A percentile compares a stretch with the other conserved stretches of the same genome.
Conservation (phyloP, 208 protist species). For the Acanthamoeba castellanii region DNA sequence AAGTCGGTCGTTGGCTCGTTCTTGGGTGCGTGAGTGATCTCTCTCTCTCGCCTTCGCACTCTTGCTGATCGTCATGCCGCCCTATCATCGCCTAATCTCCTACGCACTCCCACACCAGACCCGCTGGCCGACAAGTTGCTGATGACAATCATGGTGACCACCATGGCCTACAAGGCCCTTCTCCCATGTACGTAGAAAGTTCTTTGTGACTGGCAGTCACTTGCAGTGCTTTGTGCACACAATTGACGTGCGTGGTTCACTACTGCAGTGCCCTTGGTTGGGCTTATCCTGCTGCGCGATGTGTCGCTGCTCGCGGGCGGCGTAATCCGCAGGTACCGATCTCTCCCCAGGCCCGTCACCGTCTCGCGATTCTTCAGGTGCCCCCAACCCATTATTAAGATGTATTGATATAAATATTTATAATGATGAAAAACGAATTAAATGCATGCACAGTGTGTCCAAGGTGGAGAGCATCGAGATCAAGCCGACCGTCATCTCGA, state of each 20-base stretch:
- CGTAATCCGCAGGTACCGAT: not conserved
- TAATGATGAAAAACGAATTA: too few species aligned
- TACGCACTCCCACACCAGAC: not conserved
- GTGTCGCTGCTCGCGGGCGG: slow-evolving; percentile 7
- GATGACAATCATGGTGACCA: slow-evolving; percentile 13
- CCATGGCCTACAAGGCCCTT: slow-evolving; percentile 12
- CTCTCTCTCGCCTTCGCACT: too few species aligned
- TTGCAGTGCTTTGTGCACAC: too few species aligned
- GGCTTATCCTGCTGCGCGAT: not conserved
- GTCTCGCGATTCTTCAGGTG: not conserved
- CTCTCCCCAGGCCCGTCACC: not conserved
- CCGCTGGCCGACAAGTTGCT: not conserved
- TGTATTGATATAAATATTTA: not conserved
- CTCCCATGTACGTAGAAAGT: not conserved
- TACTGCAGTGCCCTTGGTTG: not conserved
- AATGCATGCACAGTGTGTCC: not conserved
- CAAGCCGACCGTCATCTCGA: slow-evolving; percentile 1
- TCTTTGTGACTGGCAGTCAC: too few species aligned
- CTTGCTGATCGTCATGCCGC: too few species aligned
- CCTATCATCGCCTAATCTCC: not conserved
- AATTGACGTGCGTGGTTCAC: not conserved
- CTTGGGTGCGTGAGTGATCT: not conserved
- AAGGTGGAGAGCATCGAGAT: not conserved
- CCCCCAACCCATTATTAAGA: not conserved
- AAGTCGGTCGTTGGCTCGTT: not conserved